phyloP scores from a whole-genome alignment of 306 rosid genomes.

The Vigna reflexopilosa region DNA sequence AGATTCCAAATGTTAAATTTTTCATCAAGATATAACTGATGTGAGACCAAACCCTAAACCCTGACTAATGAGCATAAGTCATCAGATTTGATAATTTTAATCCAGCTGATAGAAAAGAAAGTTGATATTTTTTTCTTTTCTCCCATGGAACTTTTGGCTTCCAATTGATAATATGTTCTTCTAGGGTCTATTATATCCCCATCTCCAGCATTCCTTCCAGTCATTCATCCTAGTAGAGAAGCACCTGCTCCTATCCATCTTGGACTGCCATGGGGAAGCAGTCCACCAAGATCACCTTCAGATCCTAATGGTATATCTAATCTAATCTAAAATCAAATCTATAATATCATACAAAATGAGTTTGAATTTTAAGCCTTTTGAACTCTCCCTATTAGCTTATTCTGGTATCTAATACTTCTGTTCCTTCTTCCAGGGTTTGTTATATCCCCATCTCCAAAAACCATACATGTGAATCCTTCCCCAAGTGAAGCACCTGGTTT shows the following conservation, averaged over 20 bases:
- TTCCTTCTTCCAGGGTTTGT: slow-evolving; percentile 54
- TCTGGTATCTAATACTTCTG: not conserved
- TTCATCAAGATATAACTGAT: slow-evolving; percentile 30
- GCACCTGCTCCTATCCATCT: slow-evolving; percentile 58
- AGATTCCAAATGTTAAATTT: slow-evolving; percentile 24
- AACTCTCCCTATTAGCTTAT: not conserved
- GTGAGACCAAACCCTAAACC: slow-evolving; percentile 9
- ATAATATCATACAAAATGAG: not conserved
- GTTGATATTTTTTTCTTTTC: not conserved
- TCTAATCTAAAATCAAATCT: not conserved
- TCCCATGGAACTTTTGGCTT: slow-evolving; percentile 5
- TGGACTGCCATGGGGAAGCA: slow-evolving; percentile 54
- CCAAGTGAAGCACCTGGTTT: slow-evolving; percentile 50
- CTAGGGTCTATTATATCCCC: slow-evolving; percentile 64
- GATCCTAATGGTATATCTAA: slow-evolving; percentile 44
- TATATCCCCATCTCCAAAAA: slow-evolving; percentile 64
- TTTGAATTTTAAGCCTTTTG: slow-evolving; percentile 30
- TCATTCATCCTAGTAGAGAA: slow-evolving; percentile 55
- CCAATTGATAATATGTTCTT: slow-evolving; percentile 39
- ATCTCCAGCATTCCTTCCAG: slow-evolving; percentile 57
- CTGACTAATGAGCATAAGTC: slow-evolving; percentile 5
- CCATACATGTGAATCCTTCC: slow-evolving; percentile 53
- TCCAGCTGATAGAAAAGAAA: not conserved
- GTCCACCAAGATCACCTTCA: slow-evolving; percentile 56
- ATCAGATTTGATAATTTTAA: slow-evolving; percentile 27